A percentile compares a stretch with the other conserved stretches of the same genome.
Evolutionary conservation across 805 yeast genomes (phyloP).

Genomic region (Zygosaccharomyces rouxii): DNA sequence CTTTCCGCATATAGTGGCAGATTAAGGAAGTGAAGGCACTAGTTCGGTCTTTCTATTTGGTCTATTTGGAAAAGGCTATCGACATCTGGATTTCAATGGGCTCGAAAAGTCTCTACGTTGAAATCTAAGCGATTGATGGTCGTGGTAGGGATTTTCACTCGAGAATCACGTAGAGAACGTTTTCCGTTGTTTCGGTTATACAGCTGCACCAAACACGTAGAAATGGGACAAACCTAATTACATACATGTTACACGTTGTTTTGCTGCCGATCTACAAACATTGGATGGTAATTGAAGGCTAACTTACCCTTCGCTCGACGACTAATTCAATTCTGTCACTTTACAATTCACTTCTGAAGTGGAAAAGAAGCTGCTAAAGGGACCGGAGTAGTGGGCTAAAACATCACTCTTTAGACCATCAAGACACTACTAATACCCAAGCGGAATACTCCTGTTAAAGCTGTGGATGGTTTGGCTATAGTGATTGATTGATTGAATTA

Average conservation of each 20-base stretch:
- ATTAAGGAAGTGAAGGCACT: background rate
- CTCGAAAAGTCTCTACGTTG: background rate
- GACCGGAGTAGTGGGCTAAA: background rate
- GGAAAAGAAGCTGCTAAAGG: background rate
- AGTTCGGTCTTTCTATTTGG: background rate
- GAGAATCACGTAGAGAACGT: background rate
- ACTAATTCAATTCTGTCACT: background rate
- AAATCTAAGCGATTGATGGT: background rate
- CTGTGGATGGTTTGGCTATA: conserved; percentile 4
- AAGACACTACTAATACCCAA: background rate
- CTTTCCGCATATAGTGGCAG: conserved; percentile 4
- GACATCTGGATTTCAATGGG: background rate
- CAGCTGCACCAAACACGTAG: background rate
- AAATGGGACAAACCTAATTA: background rate
- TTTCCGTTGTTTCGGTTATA: background rate
- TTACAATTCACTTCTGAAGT: background rate
- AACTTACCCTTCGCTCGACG: background rate
- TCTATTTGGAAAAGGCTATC: background rate
- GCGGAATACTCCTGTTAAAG: background rate
- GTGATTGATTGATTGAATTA: background rate
- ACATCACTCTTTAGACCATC: background rate
- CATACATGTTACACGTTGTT: background rate
- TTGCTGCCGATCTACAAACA: conserved; percentile 2
- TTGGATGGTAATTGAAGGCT: background rate
- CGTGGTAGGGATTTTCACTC: background rate